Evolutionary conservation across 169 alveolate genomes (phyloP), one percentile per base, ranked within the genome.

Genomic region (Plasmodium adleri): DNA sequence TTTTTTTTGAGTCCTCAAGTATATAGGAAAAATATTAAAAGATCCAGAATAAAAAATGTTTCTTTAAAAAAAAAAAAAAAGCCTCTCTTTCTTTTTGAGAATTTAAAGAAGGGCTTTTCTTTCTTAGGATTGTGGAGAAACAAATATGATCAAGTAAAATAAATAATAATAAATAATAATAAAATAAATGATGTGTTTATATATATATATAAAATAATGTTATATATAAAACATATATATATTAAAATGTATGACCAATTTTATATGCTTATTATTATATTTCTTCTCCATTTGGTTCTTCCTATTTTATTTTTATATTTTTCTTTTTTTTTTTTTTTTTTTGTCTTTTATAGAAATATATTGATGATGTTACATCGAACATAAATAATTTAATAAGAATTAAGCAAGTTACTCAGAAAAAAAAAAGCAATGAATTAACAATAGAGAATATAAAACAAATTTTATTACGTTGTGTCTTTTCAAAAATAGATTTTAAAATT

Each of bases 371-470:
- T 13, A 67, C 45, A 24, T 39, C 60, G 17, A 67, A 80, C 50
- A 22, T 80, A 7, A 58, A 49, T 39, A 80, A 80, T 52, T 7
- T 80, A 52, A 67, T 49, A 5, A 67, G 54, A 56, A 49, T 80
- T 45, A 80, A 67, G 49, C 83, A 80, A 28, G n/a, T 80, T 17
- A 15, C 54, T 6, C 67, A 70, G 9, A 58, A 7, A n/a, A 47
- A 43, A 17, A 20, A 70, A 24, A 28, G 20, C 39, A 80, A 59
- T 24, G 28, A 28, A 43, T 56, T 80, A 50, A 62, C 66, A 67
- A 59, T 22, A 67, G 90, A 62, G 39, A 54, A 43, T 17, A 52
- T 80, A 15, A 68, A 80, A 80, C 66, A 54, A 49, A 54, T 80
- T 43, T 62, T 80, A n/a, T 54, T 10, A 10, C 80, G 64, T 26